phyloP scores from a whole-genome alignment of 1,284 basidiomycete species.

The Laetiporus sulphureus region DNA sequence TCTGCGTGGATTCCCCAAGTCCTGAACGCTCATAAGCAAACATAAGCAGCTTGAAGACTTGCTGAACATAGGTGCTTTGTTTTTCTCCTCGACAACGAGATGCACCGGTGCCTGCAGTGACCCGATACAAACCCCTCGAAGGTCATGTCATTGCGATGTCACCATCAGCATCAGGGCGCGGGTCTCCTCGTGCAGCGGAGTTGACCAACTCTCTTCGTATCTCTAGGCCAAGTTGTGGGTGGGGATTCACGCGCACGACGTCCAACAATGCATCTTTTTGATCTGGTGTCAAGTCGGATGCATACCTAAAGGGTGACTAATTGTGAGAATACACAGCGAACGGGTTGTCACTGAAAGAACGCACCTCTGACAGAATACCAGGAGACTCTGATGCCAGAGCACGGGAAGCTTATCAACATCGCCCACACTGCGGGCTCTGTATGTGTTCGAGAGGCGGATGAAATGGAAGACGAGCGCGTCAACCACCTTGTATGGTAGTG shows the following conservation, averaged over 20 bases:
- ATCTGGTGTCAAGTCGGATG: slow-evolving; percentile 93
- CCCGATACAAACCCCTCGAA: too few species aligned
- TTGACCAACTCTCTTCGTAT: slow-evolving; percentile 83
- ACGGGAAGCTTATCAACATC: slow-evolving; percentile 83
- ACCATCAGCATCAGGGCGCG: slow-evolving; percentile 44
- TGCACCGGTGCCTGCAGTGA: too few species aligned
- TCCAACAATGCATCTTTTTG: slow-evolving; percentile 98
- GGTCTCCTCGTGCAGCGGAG: slow-evolving; percentile 68
- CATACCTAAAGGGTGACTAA: slow-evolving; percentile 58
- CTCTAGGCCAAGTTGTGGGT: slow-evolving; percentile 87
- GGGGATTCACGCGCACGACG: slow-evolving; percentile 81
- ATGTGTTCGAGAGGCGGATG: slow-evolving; percentile 89
- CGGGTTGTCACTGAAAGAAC: slow-evolving; percentile 11
- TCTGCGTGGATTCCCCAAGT: slow-evolving; percentile 30
- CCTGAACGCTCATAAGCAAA: slow-evolving; percentile 32
- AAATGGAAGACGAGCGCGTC: slow-evolving; percentile 98
- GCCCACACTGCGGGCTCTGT: slow-evolving; percentile 60
- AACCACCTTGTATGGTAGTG: slow-evolving; percentile 96
- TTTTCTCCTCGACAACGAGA: slow-evolving; percentile 46
- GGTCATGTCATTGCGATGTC: slow-evolving; percentile 25
- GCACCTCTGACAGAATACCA: slow-evolving; percentile 91
- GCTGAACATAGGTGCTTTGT: slow-evolving; percentile 27
- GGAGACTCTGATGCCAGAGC: slow-evolving; percentile 95
- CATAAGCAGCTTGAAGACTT: slow-evolving; percentile 33
- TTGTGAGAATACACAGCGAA: background rate